Percentiles rank a stretch among this genome's conserved stretches.
phyloP scores from a whole-genome alignment of 2,329 filamentous ascomycete genomes.

The Ambrosiella beaveri region DNA sequence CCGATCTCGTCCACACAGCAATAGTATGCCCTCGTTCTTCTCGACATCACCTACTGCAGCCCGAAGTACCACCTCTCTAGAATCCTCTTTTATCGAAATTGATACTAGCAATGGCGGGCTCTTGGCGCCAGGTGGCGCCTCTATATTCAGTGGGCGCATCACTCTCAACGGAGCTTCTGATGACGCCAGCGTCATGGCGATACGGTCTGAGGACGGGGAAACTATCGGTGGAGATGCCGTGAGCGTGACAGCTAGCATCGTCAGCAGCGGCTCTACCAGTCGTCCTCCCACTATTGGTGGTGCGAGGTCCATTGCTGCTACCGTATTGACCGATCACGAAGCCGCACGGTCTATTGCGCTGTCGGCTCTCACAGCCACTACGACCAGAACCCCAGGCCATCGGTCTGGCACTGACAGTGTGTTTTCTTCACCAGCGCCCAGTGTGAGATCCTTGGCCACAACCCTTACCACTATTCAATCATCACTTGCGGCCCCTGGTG shows the following conservation, averaged over 20 bases:
- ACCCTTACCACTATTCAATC: constrained; percentile 78
- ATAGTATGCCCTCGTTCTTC: constrained; percentile 11
- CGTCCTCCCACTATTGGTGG: constrained; percentile 31
- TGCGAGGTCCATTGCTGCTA: constrained; percentile 58
- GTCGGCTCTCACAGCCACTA: constrained; percentile 48
- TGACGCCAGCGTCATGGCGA: not conserved
- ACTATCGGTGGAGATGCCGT: constrained; percentile 5
- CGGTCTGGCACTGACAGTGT: constrained; percentile 57
- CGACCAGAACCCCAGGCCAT: constrained; percentile 48
- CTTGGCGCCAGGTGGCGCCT: constrained; percentile 27
- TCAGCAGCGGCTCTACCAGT: constrained; percentile 19
- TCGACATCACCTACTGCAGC: constrained; percentile 3
- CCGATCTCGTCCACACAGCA: constrained; percentile 5
- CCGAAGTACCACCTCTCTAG: constrained; percentile 8
- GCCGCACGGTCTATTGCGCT: constrained; percentile 55
- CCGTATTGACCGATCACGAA: constrained; percentile 68
- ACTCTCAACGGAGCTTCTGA: constrained; percentile 24
- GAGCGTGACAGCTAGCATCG: constrained; percentile 12
- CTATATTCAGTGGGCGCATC: constrained; percentile 28
- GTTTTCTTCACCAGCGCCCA: constrained; percentile 69
- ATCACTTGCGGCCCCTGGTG: constrained; percentile 27
- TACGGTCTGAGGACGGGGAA: not conserved
- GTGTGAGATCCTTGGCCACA: constrained; percentile 63
- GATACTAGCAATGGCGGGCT: constrained; percentile 9
- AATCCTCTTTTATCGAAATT: constrained; percentile 12